Base-by-base conservation (phyloP, 495 filamentous ascomycete species). In the Aspergillus leporis region DNA sequence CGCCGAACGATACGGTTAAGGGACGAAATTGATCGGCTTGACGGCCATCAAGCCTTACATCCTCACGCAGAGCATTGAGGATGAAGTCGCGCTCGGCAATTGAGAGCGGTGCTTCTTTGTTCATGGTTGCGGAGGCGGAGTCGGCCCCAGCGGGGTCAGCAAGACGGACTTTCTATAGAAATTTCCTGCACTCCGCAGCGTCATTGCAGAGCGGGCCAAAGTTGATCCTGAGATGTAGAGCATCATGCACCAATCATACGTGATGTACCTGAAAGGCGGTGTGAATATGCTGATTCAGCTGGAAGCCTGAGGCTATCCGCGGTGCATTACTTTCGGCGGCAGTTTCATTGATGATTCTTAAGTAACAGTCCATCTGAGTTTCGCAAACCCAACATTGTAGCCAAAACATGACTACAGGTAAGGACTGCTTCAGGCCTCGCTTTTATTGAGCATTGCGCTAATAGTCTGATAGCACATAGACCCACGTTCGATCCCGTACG, bases 401-500 rank as follows among this genome's bases (percentile, higher is more conserved):
- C 47, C 51, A 64, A n/a, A 84, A 66, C 21, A 90, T 90, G 87
- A 88, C 87, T 67, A 87, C 85, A 76, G 89, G 89, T 71, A 79
- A 55, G 68, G 36, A 31, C 0, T 30, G 45, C 22, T 49, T 47
- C 1, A 45, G 22, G 13, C 13, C 16, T 7, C 0, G 19, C 31
- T 12, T 34, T 25, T 21, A 21, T 2, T 1, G 5, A 23, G 5
- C 4, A 18, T 31, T 34, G 51, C 62, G 40, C 71, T 81, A 58
- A 80, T 58, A 16, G 30, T 53, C 23, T 25, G 40, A 68, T 67
- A 80, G 83, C 84, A 34, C 90, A 94, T 66, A 86, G 93, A 72
- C 93, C 93, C 59, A 97, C 93, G 0, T 97, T 97, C 65, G 93
- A 97, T 70, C 93, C 93, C 58, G 89, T 90, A 85, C 52, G 83